Base-by-base conservation (phyloP, 2,329 filamentous ascomycete genomes). In the Xylaria polymorpha region DNA sequence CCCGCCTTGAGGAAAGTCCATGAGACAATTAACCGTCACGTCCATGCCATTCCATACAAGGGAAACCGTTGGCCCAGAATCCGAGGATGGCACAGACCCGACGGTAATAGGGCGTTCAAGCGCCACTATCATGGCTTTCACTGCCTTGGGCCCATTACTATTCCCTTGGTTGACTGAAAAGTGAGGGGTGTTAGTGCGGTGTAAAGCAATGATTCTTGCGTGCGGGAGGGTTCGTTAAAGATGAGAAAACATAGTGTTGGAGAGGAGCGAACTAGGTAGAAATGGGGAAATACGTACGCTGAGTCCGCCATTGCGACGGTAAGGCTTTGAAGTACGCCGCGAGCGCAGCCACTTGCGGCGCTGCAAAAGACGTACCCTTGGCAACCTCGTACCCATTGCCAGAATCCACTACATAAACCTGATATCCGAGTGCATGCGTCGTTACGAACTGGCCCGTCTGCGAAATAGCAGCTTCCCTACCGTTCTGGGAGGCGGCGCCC, bases 11-110 rank as follows among this genome's bases (percentile, higher is more conserved):
- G 58, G 44, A 29, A 18, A 62, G 39, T 62, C 58, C 18, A 67
- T 12, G 7, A 67, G 64, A 41, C 64, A 67, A 58, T 67, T 67
- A 8, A 46, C 35, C n/a, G 12, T n/a, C 29, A 32, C 22, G 18
- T 60, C 64, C 25, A 60, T 59, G 20, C 64, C 64, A 29, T 66
- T 66, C 56, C 64, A 66, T 5, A 66, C 50, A 18, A 66, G 41
- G n/a, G 43, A n/a, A 20, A 55, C 37, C 22, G 56, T 20, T 29
- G 56, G 44, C 15, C 43, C n/a, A 39, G 20, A 35, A 65, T 65
- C n/a, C 35, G 10, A 37, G 35, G 35, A 37, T 37, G 35, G 35
- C 35, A 37, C 35, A 37, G 35, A 37, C 35, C 35, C 35, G 35
- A 37, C 35, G 7, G 7, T 37, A 9, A 37, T 37, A 37, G 35